Evolutionary conservation across 2,329 filamentous ascomycete genomes (phyloP), one percentile per base, ranked within the genome.

Genomic region (Fusarium nelsonii): DNA sequence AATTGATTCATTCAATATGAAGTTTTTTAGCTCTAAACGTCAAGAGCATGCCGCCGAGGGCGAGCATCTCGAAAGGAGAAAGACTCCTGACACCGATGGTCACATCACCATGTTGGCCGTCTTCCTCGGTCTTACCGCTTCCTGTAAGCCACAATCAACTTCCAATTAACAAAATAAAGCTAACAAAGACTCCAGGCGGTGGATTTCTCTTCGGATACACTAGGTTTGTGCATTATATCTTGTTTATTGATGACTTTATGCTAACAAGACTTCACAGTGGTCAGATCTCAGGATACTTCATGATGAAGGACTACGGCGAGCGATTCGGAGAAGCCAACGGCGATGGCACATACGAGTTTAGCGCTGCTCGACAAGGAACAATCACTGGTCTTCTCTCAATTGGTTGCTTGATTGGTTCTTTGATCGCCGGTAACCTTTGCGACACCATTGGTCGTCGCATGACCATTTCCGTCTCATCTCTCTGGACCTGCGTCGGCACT

Each of bases 401-500:
- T 54, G 89, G 89, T 23, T 87, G 86, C 23, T 77, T 90, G 28
- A 71, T 90, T 33, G 88, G 88, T 45, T 85, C 87, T 55, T 77
- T 90, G 9, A 72, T 83, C 34, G 82, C 85, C n/a, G 88, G 88
- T 11, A 87, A 86, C 28, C 79, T 91, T 39, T 86, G 88, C 37
- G 89, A 91, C 64, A 79, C 79, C 5, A 81, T 91, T 46, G 90
- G 90, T 26, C 87, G 90, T 15, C 85, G 86, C 33, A 79, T 86
- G 37, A 87, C 87, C 18, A 91, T 92, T 69, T 86, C 87, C n/a
- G 78, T 82, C 51, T 87, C 88, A 66, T 86, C 88, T 57, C 82
- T 91, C 62, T 87, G 89, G 76, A 88, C 89, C 72, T 88, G 85
- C 67, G 78, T 91, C 32, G 90, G 90, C 54, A 90, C 88, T 45